Evolutionary conservation across 768 basidiomycete species (phyloP).

Genomic region (Lactifluus volemus): DNA sequence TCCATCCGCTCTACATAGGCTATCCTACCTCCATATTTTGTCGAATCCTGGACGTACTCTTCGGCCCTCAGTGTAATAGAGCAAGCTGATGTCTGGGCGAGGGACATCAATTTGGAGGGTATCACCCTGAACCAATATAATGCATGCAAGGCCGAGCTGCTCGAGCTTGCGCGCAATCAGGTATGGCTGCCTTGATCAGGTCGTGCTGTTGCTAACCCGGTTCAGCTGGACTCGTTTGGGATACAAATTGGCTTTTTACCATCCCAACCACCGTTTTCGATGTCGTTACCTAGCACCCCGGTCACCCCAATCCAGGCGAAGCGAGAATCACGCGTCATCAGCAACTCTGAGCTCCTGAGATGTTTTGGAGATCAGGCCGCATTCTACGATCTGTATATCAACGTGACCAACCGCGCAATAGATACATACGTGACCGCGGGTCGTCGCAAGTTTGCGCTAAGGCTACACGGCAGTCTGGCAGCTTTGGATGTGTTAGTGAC

Average conservation of each 20-base stretch:
- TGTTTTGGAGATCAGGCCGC: slow-evolving; percentile 45
- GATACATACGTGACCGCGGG: slow-evolving; percentile 79
- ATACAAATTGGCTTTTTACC: slow-evolving; percentile 68
- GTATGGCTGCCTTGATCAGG: slow-evolving; percentile 24
- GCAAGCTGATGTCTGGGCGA: slow-evolving; percentile 66
- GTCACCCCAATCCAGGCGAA: slow-evolving; percentile 19
- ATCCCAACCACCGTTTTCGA: slow-evolving; percentile 59
- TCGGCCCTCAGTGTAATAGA: slow-evolving; percentile 79
- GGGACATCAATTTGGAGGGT: slow-evolving; percentile 39
- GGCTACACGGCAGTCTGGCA: slow-evolving; percentile 78
- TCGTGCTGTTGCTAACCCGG: slow-evolving; percentile 3
- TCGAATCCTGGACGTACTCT: slow-evolving; percentile 92
- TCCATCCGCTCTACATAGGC: slow-evolving; percentile 27
- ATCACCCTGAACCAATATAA: slow-evolving; percentile 43
- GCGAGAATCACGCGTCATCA: slow-evolving; percentile 34
- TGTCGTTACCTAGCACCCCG: slow-evolving; percentile 28
- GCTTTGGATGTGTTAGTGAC: slow-evolving; percentile 76
- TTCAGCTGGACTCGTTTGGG: slow-evolving; percentile 80
- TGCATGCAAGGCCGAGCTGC: slow-evolving; percentile 80
- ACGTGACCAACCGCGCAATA: slow-evolving; percentile 71
- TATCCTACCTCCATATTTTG: slow-evolving; percentile 57
- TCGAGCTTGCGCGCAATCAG: slow-evolving; percentile 84
- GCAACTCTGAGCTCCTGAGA: slow-evolving; percentile 49
- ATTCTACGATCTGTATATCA: slow-evolving; percentile 75
- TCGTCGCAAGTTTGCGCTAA: slow-evolving; percentile 77